Evolutionary conservation across 2,329 filamentous ascomycete genomes (phyloP).

Genomic region (Grosmannia serpens): DNA sequence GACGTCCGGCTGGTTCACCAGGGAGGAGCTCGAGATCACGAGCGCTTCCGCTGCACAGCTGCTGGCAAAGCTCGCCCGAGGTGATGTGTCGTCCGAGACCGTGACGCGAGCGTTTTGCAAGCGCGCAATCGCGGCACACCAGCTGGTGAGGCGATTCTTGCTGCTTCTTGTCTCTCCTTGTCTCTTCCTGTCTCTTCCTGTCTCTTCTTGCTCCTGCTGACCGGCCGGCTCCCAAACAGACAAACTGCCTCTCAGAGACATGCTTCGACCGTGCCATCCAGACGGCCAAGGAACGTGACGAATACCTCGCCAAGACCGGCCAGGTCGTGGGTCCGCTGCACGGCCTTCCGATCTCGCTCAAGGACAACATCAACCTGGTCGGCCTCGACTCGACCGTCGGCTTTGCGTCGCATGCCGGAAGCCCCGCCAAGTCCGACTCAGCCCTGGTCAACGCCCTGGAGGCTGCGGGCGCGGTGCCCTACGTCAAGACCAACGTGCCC

Average conservation of each 20-base stretch:
- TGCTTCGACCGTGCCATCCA: constrained; percentile 40
- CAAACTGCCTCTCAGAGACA: constrained; percentile 40
- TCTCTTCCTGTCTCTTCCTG: neutral
- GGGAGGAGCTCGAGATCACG: constrained; percentile 27
- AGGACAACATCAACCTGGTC: constrained; percentile 56
- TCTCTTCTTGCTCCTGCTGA: neutral
- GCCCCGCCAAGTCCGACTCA: constrained; percentile 37
- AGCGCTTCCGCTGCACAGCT: constrained; percentile 21
- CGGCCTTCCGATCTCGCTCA: constrained; percentile 52
- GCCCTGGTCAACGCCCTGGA: constrained; percentile 29
- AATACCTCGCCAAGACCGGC: constrained; percentile 33
- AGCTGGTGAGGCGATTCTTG: constrained; percentile 17
- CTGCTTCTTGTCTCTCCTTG: neutral
- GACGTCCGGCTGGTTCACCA: constrained; percentile 47
- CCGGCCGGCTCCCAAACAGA: constrained; percentile 14
- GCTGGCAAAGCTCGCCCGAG: constrained; percentile 22
- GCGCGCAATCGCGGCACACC: constrained; percentile 25
- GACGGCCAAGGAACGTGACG: constrained; percentile 36
- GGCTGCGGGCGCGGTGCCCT: constrained; percentile 39
- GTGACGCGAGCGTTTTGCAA: constrained; percentile 28
- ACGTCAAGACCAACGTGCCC: constrained; percentile 46
- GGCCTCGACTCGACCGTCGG: constrained; percentile 52
- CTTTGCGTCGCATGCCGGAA: constrained; percentile 48
- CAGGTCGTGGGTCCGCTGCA: constrained; percentile 50
- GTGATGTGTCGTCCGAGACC: constrained; percentile 23